Percentiles rank a stretch among this genome's conserved stretches.
phyloP scores from a whole-genome alignment of 2,329 filamentous ascomycete species.

The Chaetomiaceae sp. region DNA sequence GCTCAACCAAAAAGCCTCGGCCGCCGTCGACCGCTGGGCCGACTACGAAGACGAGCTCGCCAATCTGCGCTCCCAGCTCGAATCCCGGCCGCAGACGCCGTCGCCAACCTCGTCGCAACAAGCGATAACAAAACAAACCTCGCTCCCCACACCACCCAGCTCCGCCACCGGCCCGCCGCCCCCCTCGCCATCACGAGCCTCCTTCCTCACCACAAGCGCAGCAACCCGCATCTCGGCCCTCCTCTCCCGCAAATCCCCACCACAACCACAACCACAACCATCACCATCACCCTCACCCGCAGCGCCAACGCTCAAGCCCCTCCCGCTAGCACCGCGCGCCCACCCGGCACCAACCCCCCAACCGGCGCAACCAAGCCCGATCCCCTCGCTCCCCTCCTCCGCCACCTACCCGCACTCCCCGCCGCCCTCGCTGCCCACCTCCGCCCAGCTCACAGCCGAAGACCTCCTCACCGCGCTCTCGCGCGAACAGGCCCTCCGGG shows the following conservation, averaged over 20 bases:
- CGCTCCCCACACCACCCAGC: conserved; percentile 25
- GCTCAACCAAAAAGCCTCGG: conserved; percentile 58
- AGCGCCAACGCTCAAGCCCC: background rate
- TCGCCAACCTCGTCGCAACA: conserved; percentile 10
- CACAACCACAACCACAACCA: conserved; percentile 11
- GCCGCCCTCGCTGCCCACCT: conserved; percentile 14
- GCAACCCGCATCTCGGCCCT: conserved; percentile 43
- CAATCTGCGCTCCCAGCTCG: conserved; percentile 43
- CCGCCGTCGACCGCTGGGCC: conserved; percentile 61
- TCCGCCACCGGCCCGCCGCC: conserved; percentile 24
- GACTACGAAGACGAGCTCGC: conserved; percentile 78
- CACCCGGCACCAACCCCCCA: conserved; percentile 2
- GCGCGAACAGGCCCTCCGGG: conserved; percentile 62
- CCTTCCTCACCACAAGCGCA: conserved; percentile 42
- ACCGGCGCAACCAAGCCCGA: background rate
- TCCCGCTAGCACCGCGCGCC: too few species aligned
- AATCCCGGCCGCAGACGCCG: conserved; percentile 17
- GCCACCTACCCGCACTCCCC: conserved; percentile 15
- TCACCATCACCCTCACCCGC: conserved; percentile 1
- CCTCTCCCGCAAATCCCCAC: conserved; percentile 39
- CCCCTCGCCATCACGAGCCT: conserved; percentile 37
- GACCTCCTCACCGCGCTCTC: conserved; percentile 61
- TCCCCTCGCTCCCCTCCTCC: conserved; percentile 22
- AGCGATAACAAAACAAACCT: conserved; percentile 27
- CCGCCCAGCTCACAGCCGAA: conserved; percentile 31